Percentiles rank a stretch among this genome's conserved stretches.
phyloP scores from a whole-genome alignment of 2,329 filamentous ascomycete species.

The Colletotrichum australisinense region DNA sequence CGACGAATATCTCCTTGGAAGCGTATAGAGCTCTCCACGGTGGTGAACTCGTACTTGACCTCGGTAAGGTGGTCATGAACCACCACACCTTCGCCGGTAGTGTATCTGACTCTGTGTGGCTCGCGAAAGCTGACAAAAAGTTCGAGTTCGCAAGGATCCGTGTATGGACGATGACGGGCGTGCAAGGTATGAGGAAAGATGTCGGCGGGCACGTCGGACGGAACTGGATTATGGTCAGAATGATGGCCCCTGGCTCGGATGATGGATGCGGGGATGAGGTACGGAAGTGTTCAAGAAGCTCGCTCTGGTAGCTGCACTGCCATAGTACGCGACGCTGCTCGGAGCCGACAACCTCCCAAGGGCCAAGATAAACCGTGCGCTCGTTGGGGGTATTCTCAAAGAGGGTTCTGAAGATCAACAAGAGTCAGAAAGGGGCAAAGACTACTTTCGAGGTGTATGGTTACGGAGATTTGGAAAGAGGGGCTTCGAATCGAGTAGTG shows the following conservation, averaged over 20 bases:
- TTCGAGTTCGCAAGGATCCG: slow-evolving; percentile 62
- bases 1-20: slow-evolving; percentile 62
- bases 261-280: slow-evolving; percentile 38
- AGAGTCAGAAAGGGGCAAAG: slow-evolving; percentile 22
- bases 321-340: slow-evolving; percentile 62
- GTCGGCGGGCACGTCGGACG: slow-evolving; percentile 56
- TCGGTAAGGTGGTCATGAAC: slow-evolving; percentile 60
- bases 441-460: slow-evolving; percentile 30
- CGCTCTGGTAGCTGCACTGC: slow-evolving; percentile 64
- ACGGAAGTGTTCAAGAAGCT: slow-evolving; percentile 64
- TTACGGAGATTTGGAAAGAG: slow-evolving; percentile 33
- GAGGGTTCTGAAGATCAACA: slow-evolving; percentile 52
- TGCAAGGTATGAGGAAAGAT: slow-evolving; percentile 62
- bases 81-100: slow-evolving; percentile 56
- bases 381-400: slow-evolving; percentile 62
- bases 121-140: slow-evolving; percentile 60
- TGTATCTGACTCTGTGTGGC: slow-evolving; percentile 61
- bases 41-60: slow-evolving; percentile 63
- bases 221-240: slow-evolving; percentile 49
- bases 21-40: slow-evolving; percentile 57
- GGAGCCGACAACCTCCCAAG: slow-evolving; percentile 61
- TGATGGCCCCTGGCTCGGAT: neutral
- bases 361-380: slow-evolving; percentile 63
- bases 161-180: slow-evolving; percentile 61
- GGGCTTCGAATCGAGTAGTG: slow-evolving; percentile 36